Base-by-base conservation (phyloP, 1,284 basidiomycete species). In the Inonotus hispidus region DNA sequence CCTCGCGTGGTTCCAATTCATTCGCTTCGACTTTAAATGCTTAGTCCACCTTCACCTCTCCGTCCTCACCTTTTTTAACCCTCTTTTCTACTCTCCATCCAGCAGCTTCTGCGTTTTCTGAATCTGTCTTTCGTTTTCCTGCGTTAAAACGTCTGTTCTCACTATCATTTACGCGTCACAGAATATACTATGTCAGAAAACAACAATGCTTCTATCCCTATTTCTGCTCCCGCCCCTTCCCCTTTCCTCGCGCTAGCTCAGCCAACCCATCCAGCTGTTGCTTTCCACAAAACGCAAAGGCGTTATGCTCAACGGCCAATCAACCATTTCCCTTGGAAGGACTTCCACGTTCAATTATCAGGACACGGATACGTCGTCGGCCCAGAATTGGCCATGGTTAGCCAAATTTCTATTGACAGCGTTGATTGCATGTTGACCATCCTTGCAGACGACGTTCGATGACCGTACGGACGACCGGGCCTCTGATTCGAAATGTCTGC, bases 381-480 rank as follows among this genome's bases (percentile, higher is more conserved):
- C 21, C 11, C 45, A 25, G 55, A 56, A 1, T 58, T 45, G 56
- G 45, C 46, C 2, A 58, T 58, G 56, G 56, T 58, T 8, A 19
- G 56, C 10, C n/a, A 8, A 14, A 21, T 8, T 29, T 8, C 19
- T 43, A 16, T 52, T 52, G 2, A 27, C 8, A 2, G 8, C 35
- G 1, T 2, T n/a, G 43, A 7, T 1, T 14, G n/a, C 29, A 25
- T 23, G 13, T 13, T 27, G 11, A 29, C 32, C 19, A 13, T 19
- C 21, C 25, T 11, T 23, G 46, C 11, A 58, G 56, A 58, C 45
- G 19, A 39, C 56, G n/a, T 58, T 58, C 46, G 56, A 58, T 25
- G 46, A 39, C 29, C 56, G 43, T 10, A 49, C 23, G 13, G 56
- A 58, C 0, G 56, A 58, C 32, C 56, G 49, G 19, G 32, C 32